Conservation (phyloP, 805 yeast genomes). For the Teunomyces gatunensis region DNA sequence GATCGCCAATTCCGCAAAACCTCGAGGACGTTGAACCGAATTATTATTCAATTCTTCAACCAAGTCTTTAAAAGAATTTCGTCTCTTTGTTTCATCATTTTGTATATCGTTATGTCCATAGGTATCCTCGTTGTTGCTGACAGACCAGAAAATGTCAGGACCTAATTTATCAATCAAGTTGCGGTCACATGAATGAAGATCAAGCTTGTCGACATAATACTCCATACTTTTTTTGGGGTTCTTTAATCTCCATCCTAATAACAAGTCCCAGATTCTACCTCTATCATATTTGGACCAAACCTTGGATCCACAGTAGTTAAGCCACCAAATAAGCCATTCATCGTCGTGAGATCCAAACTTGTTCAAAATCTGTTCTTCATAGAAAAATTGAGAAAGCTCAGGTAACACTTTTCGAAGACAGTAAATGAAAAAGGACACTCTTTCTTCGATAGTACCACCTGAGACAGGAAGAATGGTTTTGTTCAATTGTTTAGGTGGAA, state of each 20-base stretch:
- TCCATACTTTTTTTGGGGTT: constrained; percentile 25
- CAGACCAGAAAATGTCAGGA: constrained; percentile 64
- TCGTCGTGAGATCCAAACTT: constrained; percentile 60
- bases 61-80: constrained; percentile 31
- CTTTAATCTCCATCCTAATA: constrained; percentile 69
- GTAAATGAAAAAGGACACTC: constrained; percentile 66
- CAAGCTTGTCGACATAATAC: constrained; percentile 33
- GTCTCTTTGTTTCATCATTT: constrained; percentile 5
- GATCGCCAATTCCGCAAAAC: not conserved
- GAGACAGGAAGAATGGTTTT: constrained; percentile 45
- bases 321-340: constrained; percentile 95
- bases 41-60: constrained; percentile 26
- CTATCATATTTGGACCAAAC: constrained; percentile 79
- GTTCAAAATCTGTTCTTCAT: constrained; percentile 74
- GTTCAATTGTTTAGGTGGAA: constrained; percentile 21
- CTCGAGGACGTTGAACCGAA: constrained; percentile 2
- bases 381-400: constrained; percentile 70
- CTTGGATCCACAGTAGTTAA: constrained; percentile 85
- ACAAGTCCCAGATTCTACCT: constrained; percentile 85
- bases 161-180: constrained; percentile 41
- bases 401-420: constrained; percentile 64
- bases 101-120: not conserved
- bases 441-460: constrained; percentile 65
- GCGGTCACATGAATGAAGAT: constrained; percentile 21
- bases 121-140: constrained; percentile 15